Percentiles rank a stretch among this genome's conserved stretches.
phyloP scores from a whole-genome alignment of 2,329 filamentous ascomycete species.

The Neurospora sp. region DNA sequence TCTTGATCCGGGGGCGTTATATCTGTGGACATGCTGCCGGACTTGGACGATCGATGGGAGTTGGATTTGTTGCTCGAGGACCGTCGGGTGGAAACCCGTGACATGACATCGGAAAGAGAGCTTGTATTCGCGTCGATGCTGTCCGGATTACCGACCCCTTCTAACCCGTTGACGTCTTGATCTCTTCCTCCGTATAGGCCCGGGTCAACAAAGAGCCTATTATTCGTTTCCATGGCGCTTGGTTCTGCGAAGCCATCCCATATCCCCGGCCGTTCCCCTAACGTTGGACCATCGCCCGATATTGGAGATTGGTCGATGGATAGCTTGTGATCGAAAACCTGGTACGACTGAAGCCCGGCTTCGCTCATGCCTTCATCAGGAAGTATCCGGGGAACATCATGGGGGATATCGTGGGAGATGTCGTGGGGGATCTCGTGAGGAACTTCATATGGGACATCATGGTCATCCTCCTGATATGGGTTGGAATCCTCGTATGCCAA shows the following conservation, averaged over 20 bases:
- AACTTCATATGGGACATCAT: constrained; percentile 5
- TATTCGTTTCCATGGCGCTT: constrained; percentile 6
- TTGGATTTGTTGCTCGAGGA: constrained; percentile 14
- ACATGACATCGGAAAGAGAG: constrained; percentile 5
- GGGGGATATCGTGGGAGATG: neutral
- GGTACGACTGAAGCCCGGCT: constrained; percentile 8
- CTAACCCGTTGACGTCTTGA: constrained; percentile 1
- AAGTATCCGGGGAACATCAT: neutral
- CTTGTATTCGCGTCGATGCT: constrained; percentile 8
- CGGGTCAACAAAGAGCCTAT: constrained; percentile 14
- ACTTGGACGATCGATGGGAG: constrained; percentile 12
- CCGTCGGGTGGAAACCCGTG: constrained; percentile 11
- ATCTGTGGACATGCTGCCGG: constrained; percentile 12
- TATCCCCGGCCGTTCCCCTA: constrained; percentile 1
- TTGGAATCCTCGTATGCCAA: constrained; percentile 14
- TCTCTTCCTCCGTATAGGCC: constrained; percentile 11
- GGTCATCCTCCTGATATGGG: constrained; percentile 13
- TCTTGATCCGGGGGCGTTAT: constrained; percentile 13
- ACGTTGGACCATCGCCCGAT: constrained; percentile 1
- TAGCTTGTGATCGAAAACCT: constrained; percentile 7
- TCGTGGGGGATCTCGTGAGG: neutral
- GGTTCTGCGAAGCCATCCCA: constrained; percentile 12
- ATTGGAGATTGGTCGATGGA: constrained; percentile 4
- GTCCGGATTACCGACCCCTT: neutral
- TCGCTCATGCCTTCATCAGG: neutral